A percentile compares a stretch with the other conserved stretches of the same genome.
These are phyloP conservation scores for Pseudoneurospora amorphoporcata DNA, from an alignment of 495 filamentous ascomycete genomes.

Conservation along the genomic window DNA sequence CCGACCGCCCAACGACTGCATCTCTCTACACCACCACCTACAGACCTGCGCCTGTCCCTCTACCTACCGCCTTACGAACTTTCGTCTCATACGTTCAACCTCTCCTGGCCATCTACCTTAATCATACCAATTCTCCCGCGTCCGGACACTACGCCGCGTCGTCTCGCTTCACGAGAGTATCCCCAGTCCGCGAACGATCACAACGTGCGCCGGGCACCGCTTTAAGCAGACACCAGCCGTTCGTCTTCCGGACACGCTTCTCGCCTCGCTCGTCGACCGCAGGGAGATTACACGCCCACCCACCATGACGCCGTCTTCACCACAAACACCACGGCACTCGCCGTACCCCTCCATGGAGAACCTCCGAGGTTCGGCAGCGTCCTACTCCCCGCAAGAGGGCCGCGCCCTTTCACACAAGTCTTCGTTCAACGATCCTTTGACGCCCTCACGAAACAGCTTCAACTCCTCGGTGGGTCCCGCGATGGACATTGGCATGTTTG, in stretches of 20 bases:
- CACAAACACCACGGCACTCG: slow-evolving; percentile 55
- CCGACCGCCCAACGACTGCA: neutral
- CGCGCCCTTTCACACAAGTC: slow-evolving; percentile 43
- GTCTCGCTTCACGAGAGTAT: neutral
- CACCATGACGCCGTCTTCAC: slow-evolving; percentile 33
- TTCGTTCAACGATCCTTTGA: slow-evolving; percentile 53
- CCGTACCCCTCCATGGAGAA: slow-evolving; percentile 55
- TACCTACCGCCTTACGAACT: neutral
- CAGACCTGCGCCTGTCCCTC: neutral
- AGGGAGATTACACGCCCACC: neutral
- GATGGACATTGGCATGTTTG: slow-evolving; percentile 40
- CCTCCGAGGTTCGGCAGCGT: slow-evolving; percentile 35
- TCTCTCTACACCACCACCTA: neutral
- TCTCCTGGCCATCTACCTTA: neutral
- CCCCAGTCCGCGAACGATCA: neutral
- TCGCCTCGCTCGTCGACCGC: neutral
- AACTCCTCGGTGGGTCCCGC: slow-evolving; percentile 29
- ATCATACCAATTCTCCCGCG: neutral
- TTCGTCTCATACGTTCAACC: neutral
- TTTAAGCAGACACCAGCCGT: neutral
- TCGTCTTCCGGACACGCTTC: neutral
- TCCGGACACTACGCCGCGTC: neutral
- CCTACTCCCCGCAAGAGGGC: slow-evolving; percentile 26
- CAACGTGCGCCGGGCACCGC: neutral
- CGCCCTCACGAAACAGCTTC: slow-evolving; percentile 45